Evolutionary conservation across 2,329 filamentous ascomycete genomes (phyloP).

Genomic region (Aspergillus sp.): DNA sequence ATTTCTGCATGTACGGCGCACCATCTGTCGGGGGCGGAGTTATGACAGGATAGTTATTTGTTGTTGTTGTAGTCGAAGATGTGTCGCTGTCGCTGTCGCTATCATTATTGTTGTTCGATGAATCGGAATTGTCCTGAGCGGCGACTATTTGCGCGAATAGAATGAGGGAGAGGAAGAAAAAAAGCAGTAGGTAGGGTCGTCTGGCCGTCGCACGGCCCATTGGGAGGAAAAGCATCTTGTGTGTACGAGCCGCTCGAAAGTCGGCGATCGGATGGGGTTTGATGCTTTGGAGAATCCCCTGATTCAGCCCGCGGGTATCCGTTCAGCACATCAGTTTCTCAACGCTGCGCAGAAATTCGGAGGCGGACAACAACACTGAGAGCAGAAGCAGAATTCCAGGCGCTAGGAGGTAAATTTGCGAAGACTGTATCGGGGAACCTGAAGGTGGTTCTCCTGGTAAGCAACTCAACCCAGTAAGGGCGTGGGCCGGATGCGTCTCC

Average conservation of each 20-base stretch:
- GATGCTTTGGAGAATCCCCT: not conserved
- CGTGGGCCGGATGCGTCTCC: conserved; percentile 23
- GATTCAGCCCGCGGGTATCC: not conserved
- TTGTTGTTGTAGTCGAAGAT: conserved; percentile 29
- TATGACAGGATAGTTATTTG: conserved; percentile 65
- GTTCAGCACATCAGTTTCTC: conserved; percentile 7
- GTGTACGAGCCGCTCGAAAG: not conserved
- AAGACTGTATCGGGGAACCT: conserved; percentile 6
- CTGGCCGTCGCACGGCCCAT: conserved; percentile 21
- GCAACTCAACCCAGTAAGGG: conserved; percentile 5
- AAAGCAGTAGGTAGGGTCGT: conserved; percentile 22
- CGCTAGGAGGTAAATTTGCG: conserved; percentile 4
- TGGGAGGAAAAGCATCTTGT: conserved; percentile 21
- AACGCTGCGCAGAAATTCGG: not conserved
- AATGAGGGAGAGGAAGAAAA: conserved; percentile 24
- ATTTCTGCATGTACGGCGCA: conserved; percentile 91
- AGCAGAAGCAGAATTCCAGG: not conserved
- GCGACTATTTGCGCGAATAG: conserved; percentile 24
- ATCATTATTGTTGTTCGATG: conserved; percentile 21
- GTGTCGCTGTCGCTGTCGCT: conserved; percentile 25
- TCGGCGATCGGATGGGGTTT: not conserved
- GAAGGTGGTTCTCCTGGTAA: conserved; percentile 1
- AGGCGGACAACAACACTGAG: not conserved
- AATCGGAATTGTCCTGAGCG: conserved; percentile 19
- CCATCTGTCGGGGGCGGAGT: conserved; percentile 79